Conservation (phyloP, 2,329 filamentous ascomycete species). For the Exophiala dermatitidis region DNA sequence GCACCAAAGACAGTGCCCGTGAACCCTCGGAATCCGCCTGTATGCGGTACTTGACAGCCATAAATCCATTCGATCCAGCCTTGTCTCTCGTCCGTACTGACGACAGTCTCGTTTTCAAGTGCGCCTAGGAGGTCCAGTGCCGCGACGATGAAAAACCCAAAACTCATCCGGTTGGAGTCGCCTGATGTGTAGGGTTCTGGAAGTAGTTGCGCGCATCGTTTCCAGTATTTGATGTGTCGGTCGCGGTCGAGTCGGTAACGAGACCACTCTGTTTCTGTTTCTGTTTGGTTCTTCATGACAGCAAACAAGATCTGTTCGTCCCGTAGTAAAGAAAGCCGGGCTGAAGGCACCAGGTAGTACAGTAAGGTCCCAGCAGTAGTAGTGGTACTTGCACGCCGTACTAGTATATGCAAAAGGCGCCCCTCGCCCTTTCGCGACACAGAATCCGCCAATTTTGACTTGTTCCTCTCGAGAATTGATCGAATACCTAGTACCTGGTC, state of each 20-base stretch:
- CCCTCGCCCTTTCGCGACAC: no score
- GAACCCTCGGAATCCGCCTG: conserved; percentile 80
- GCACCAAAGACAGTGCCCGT: conserved; percentile 57
- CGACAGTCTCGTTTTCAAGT: conserved; percentile 41
- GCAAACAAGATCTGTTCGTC: neutral
- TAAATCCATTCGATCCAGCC: conserved; percentile 69
- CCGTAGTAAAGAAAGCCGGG: no score
- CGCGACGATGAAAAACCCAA: conserved; percentile 82
- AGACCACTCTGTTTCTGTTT: neutral
- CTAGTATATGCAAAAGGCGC: no score
- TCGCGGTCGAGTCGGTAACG: conserved; percentile 46
- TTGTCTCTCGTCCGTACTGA: conserved; percentile 34
- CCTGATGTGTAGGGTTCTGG: conserved; percentile 77
- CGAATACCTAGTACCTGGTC: no score
- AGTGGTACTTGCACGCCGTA: no score
- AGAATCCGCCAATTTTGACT: no score
- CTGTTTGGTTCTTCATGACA: neutral
- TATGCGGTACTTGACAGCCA: conserved; percentile 67
- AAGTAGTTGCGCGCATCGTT: conserved; percentile 72
- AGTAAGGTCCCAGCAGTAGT: no score
- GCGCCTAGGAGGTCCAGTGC: conserved; percentile 72
- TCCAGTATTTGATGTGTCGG: conserved; percentile 83
- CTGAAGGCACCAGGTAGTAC: no score
- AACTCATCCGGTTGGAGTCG: conserved; percentile 82
- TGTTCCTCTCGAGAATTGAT: no score